Conservation (phyloP, 2,329 filamentous ascomycete genomes). For the Diplodia seriata region DNA sequence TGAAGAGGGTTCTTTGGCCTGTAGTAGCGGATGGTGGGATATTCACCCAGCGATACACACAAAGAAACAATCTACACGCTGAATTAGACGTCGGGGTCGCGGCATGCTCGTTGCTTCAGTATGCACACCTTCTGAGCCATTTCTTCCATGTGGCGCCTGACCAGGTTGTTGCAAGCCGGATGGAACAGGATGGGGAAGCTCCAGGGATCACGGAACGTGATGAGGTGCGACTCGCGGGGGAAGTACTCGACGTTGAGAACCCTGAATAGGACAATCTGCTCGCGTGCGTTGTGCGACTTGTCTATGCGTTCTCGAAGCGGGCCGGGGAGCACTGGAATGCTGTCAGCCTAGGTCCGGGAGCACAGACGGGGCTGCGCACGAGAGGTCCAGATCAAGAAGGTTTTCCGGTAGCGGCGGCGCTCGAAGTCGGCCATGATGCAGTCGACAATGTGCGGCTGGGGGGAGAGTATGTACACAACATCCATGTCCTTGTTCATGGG, state of each 20-base stretch:
- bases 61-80: conserved; percentile 75
- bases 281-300: conserved; percentile 69
- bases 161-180: conserved; percentile 83
- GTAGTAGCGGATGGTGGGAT: conserved; percentile 92
- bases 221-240: conserved; percentile 86
- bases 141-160: conserved; percentile 81
- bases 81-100: neutral
- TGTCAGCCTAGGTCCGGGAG: conserved; percentile 31
- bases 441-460: conserved; percentile 86
- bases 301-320: conserved; percentile 77
- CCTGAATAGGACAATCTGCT: conserved; percentile 79
- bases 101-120: neutral
- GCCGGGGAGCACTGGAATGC: conserved; percentile 67
- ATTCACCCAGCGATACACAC: conserved; percentile 91
- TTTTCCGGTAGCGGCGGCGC: conserved; percentile 77
- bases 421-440: conserved; percentile 94
- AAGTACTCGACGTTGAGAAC: conserved; percentile 88
- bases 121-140: conserved; percentile 81
- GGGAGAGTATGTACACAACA: conserved; percentile 89
- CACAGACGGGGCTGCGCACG: conserved; percentile 48
- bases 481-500: conserved; percentile 88
- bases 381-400: conserved; percentile 85
- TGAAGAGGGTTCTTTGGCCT: conserved; percentile 76
- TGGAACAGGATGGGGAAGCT: conserved; percentile 95
- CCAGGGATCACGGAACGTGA: conserved; percentile 93